phyloP scores from a whole-genome alignment of 495 filamentous ascomycete species.

The Penicillium pulvis region DNA sequence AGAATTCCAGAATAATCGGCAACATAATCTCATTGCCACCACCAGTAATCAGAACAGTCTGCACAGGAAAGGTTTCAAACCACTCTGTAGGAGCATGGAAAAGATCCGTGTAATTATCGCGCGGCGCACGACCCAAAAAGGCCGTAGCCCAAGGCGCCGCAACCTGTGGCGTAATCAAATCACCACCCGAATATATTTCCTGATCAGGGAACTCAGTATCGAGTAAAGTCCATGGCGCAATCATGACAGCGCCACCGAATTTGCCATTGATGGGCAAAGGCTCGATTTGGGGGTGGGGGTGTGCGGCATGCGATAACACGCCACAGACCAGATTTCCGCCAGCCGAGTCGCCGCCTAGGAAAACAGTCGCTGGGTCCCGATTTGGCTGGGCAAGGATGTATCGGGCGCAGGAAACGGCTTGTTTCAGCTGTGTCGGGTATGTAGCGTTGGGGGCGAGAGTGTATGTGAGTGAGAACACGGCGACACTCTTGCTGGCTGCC shows the following conservation, averaged over 20 bases:
- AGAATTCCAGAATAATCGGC: conserved; percentile 58
- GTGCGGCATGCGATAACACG: conserved; percentile 61
- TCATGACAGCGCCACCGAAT: conserved; percentile 53
- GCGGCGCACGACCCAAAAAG: conserved; percentile 47
- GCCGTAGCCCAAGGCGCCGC: conserved; percentile 49
- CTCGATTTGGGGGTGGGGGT: conserved; percentile 58
- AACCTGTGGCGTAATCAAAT: conserved; percentile 47
- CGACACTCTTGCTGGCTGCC: conserved; percentile 43
- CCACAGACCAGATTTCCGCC: conserved; percentile 61
- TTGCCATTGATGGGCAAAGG: conserved; percentile 21
- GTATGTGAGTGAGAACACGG: conserved; percentile 57
- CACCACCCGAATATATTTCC: conserved; percentile 50
- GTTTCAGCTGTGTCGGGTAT: conserved; percentile 63
- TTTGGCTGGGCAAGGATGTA: conserved; percentile 50
- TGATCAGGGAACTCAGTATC: conserved; percentile 41
- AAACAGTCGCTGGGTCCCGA: conserved; percentile 47
- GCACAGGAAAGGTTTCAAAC: conserved; percentile 51
- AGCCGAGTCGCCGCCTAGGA: conserved; percentile 65
- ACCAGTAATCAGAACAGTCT: conserved; percentile 53
- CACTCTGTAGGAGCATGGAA: conserved; percentile 52
- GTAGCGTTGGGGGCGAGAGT: conserved; percentile 56
- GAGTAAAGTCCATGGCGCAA: conserved; percentile 61
- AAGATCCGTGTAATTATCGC: conserved; percentile 60
- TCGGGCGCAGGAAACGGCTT: conserved; percentile 54
- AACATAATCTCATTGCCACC: conserved; percentile 62